Percentiles rank a stretch among this genome's conserved stretches.
Evolutionary conservation across 2,329 filamentous ascomycete genomes (phyloP).

Genomic region (Fusarium sp.): DNA sequence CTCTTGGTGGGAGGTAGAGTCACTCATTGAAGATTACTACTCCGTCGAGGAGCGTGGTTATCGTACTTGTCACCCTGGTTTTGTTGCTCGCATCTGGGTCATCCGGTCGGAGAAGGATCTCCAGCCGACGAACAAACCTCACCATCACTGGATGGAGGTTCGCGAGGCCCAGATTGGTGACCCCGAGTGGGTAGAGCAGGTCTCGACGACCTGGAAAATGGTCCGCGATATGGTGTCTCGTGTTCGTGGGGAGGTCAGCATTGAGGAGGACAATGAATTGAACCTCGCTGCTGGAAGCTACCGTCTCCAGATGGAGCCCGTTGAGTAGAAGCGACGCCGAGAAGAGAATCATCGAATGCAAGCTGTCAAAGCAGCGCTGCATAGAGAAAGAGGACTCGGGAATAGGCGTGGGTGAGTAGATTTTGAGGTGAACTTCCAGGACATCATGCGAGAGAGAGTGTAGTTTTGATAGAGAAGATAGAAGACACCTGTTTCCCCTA

Average conservation of each 20-base stretch:
- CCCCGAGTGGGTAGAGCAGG: not conserved
- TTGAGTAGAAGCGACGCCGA: fast-evolving
- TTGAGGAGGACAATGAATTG: fast-evolving
- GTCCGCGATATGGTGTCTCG: not conserved
- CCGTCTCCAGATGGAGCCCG: not conserved
- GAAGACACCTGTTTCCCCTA: not conserved
- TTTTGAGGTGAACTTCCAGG: not conserved
- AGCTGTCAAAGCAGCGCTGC: not conserved
- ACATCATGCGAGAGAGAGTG: no score
- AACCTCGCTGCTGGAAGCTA: fast-evolving
- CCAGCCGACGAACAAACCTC: not conserved
- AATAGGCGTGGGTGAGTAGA: not conserved
- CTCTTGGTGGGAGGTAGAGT: not conserved
- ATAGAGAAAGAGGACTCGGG: no score
- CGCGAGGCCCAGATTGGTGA: not conserved
- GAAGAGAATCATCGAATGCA: not conserved
- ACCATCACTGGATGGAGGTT: not conserved
- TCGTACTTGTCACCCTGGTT: not conserved
- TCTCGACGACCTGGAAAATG: not conserved
- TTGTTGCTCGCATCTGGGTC: not conserved
- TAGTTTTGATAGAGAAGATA: not conserved
- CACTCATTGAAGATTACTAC: not conserved
- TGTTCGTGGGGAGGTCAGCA: not conserved
- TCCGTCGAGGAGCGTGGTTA: not conserved
- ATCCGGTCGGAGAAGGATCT: not conserved